Base-by-base conservation (phyloP, 148 eudicot genomes). In the Heliosperma pusillum region DNA sequence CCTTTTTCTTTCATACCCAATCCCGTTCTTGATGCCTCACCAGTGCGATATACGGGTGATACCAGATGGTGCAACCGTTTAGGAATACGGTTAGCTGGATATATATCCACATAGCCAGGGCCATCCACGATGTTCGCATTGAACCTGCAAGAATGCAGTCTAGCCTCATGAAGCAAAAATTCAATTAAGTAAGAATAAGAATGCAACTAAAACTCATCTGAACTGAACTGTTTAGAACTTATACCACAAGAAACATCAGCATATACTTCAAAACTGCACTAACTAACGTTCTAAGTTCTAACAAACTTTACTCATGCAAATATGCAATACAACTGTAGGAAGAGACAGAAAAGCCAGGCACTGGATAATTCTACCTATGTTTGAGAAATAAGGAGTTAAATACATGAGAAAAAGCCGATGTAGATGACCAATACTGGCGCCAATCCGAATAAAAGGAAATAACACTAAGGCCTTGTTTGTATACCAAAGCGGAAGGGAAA, bases 51-150 rank as follows among this genome's bases (percentile, higher is more conserved):
- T 25, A 95, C 78, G 68, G 99, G 93, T 78, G 69, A 82, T 40
- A 66, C 88, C 58, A 95, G 88, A 87, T 90, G 96, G 65, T 83
- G 93, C 85, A 95, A 69, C 27, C 79, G 81, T 77, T 89, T 90
- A 36, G 97, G 92, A 45, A 92, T 87, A 64, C 85, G 89, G 55
- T 86, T 90, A 26, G 91, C 86, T 69, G 97, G 97, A 83, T 86
- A 93, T 82, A 95, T 85, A 78, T 95, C 99, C 78, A 95, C 96
- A 85, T 82, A 84, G 69, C 99, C 99, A 80, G 99, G 99, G 76
- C 89, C 92, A 58, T 78, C 83, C 72, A 74, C 78, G 74, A 95
- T 90, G 78, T 95, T 95, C 75, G 88, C 85, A 75, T 79, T 81
- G 81, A 86, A 95, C 90, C 99, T 95, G 83, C 76, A 61, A 76